Percentiles rank a stretch among this genome's conserved stretches.
Conservation (phyloP, 176 grass and related monocot species). For the Guadua angustifolia region DNA sequence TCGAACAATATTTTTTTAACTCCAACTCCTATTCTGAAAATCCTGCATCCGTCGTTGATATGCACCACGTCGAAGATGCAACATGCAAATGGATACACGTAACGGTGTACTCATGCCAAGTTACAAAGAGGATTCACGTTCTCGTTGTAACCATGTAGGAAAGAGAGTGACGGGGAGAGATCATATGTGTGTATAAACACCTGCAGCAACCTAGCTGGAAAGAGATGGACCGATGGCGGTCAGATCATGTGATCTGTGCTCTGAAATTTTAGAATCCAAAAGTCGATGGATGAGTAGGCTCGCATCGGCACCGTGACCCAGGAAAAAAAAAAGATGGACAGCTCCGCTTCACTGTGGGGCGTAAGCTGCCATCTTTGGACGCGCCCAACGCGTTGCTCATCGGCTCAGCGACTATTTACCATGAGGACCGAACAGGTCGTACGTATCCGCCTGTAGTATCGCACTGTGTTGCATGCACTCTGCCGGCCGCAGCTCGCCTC, state of each 20-base stretch:
- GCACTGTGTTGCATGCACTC: conserved; percentile 27
- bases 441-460: conserved; percentile 32
- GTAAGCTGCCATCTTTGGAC: conserved; percentile 34
- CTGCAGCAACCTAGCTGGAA: not conserved
- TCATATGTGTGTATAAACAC: not conserved
- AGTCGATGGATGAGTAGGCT: not conserved
- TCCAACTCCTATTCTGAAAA: no score
- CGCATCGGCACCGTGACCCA: not conserved
- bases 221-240: not conserved
- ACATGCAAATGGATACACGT: not conserved
- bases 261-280: not conserved
- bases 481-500: conserved; percentile 30
- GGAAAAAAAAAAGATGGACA: not conserved
- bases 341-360: conserved; percentile 31
- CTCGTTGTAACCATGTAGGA: not conserved
- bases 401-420: conserved; percentile 43
- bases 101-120: no score
- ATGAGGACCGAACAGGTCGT: conserved; percentile 46
- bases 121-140: no score
- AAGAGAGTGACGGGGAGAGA: not conserved
- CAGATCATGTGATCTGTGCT: conserved; percentile 36
- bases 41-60: no score
- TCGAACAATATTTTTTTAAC: no score
- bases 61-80: not conserved
- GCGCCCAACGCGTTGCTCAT: not conserved